Evolutionary conservation across 108 stramenopile species (phyloP), one percentile per base, ranked within the genome.

Genomic region (Aurantiochytrium sp.): DNA sequence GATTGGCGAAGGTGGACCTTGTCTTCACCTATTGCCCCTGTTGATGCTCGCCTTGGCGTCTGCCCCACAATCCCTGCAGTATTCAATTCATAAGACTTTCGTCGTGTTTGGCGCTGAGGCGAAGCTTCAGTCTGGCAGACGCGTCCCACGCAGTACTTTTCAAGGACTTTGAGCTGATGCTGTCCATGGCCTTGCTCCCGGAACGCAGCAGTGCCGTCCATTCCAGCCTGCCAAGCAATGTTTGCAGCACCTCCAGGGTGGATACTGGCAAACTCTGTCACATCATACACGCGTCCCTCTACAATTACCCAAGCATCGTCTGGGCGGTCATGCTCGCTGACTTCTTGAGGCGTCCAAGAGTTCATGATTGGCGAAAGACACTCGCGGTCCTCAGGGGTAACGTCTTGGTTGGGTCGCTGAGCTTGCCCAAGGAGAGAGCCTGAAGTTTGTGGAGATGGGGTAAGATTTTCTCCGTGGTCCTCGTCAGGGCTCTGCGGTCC

Each of bases 171-270:
- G 42, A 69, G 64, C 25, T 69, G 64, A 12, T 69, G 10, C 10
- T 8, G 0, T 18, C 42, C 64, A 69, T 69, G 64, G 64, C 64
- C 64, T 18, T 69, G 64, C 5, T 69, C 64, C 6, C 8, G 64
- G 64, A 89, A 89, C 2, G 8, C 87, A 5, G 88, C 87, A 25
- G 88, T 87, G 5, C 96, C 97, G 92, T 97, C 96, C 92, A 94
- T 91, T 44, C 98, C 98, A 42, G 95, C 95, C 12, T 97, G 94
- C 90, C 98, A 97, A 73, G 97, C 90, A 91, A 98, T 91, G 21
- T 98, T 97, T 91, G 97, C 97, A n/a, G 95, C 96, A 45, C 98
- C 98, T 73, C 99, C 99, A 16, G 99, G 93, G 92, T 99, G 98
- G 87, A 98, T 96, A 88, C 97, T 96, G 89, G 98, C 93, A 92